A percentile compares a stretch with the other conserved stretches of the same genome.
These are phyloP conservation scores for Aspergillus awamori DNA, from an alignment of 2,329 filamentous ascomycete species.

Conservation along the genomic window DNA sequence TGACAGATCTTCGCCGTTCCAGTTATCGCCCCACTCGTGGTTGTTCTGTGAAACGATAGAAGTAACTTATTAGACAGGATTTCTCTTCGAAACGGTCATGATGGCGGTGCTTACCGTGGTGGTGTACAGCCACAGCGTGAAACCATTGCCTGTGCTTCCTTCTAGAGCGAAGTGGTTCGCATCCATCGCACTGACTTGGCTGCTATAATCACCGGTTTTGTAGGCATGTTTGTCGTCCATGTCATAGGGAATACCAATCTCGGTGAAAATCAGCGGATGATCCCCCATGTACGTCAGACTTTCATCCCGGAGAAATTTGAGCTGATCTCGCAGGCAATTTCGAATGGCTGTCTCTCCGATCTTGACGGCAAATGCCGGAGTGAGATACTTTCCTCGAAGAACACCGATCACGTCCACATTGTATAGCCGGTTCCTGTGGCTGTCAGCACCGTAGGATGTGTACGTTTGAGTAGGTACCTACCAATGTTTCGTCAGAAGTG, in stretches of 20 bases:
- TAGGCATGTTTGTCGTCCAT: constrained; percentile 98
- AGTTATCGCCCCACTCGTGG: constrained; percentile 86
- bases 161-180: constrained; percentile 94
- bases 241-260: constrained; percentile 97
- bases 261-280: constrained; percentile 86
- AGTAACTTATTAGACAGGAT: background rate
- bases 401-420: constrained; percentile 96
- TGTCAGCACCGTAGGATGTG: constrained; percentile 19
- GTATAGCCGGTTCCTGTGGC: constrained; percentile 77
- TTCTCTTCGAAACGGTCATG: background rate
- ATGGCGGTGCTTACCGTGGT: constrained; percentile 57
- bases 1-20: constrained; percentile 97
- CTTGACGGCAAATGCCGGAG: constrained; percentile 88
- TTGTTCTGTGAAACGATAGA: constrained; percentile 62
- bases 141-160: constrained; percentile 79
- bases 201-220: constrained; percentile 91
- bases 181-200: constrained; percentile 88
- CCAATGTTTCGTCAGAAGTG: constrained; percentile 97
- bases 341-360: constrained; percentile 91
- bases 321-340: constrained; percentile 88
- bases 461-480: constrained; percentile 20
- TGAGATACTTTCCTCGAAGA: constrained; percentile 82
- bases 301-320: constrained; percentile 80
- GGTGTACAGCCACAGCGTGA: constrained; percentile 87
- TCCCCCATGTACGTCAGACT: constrained; percentile 85